Conservation (phyloP, 192 early-diverging fungal species). For the Mortierella alpina region DNA sequence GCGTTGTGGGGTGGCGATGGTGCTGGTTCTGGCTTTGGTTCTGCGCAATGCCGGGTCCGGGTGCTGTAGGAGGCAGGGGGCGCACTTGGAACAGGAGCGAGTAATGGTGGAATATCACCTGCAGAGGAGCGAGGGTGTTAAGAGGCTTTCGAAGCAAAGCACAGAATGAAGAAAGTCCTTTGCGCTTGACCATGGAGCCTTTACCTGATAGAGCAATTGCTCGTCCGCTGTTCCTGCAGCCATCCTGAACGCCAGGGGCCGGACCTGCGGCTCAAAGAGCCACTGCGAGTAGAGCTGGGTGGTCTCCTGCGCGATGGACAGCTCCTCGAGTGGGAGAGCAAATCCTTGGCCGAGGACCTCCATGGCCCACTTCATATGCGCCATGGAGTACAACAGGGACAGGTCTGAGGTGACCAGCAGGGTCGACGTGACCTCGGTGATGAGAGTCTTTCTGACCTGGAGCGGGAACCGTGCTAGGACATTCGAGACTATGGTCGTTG, state of each 20-base stretch:
- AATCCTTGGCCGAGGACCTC: slow-evolving; percentile 89
- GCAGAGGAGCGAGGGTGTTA: not conserved
- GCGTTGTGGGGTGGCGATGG: slow-evolving; percentile 33
- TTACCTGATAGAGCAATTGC: slow-evolving; percentile 80
- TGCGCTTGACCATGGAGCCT: too few species aligned
- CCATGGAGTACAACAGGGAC: slow-evolving; percentile 72
- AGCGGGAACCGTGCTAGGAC: slow-evolving; percentile 78
- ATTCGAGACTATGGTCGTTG: slow-evolving; percentile 68
- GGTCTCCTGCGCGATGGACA: slow-evolving; percentile 71
- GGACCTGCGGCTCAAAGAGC: slow-evolving; percentile 71
- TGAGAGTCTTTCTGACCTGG: slow-evolving; percentile 68
- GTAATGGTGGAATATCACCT: slow-evolving; percentile 83
- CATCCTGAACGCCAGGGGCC: slow-evolving; percentile 70
- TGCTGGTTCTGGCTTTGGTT: slow-evolving; percentile 2
- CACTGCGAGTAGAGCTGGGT: slow-evolving; percentile 81
- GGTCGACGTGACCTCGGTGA: slow-evolving; percentile 74
- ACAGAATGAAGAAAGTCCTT: not conserved
- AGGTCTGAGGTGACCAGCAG: slow-evolving; percentile 65
- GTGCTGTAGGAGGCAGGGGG: slow-evolving; percentile 42
- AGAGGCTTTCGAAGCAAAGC: not conserved
- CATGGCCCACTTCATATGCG: slow-evolving; percentile 88
- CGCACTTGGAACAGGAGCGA: slow-evolving; percentile 74
- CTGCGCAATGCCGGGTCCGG: slow-evolving; percentile 9
- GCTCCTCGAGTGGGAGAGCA: slow-evolving; percentile 79
- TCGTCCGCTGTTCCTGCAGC: slow-evolving; percentile 60